A percentile compares a stretch with the other conserved stretches of the same genome.
These are phyloP conservation scores for Nicotiana obtusifolia DNA, from an alignment of 257 asterid species.

Conservation along the genomic window DNA sequence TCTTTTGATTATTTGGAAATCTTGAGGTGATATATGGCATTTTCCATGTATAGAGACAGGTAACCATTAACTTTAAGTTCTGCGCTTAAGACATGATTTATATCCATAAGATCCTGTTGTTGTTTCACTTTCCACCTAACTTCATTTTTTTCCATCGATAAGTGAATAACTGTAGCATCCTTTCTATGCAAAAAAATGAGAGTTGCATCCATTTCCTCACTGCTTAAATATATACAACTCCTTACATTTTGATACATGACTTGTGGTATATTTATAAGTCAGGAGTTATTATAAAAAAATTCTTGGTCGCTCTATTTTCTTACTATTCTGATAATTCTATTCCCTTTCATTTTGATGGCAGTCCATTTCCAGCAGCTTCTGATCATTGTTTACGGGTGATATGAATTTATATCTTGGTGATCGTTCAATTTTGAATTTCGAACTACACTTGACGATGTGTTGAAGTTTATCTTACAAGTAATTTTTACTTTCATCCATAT, in stretches of 20 bases:
- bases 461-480: no score
- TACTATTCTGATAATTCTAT: slow-evolving; percentile 9
- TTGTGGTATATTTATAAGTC: neutral
- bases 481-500: no score
- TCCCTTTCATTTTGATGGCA: slow-evolving; percentile 25
- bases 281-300: neutral
- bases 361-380: slow-evolving; percentile 86
- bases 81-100: neutral
- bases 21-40: slow-evolving; percentile 79
- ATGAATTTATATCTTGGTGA: no score
- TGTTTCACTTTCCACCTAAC: neutral
- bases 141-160: neutral
- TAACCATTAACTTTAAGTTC: slow-evolving; percentile 13
- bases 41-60: slow-evolving; percentile 94
- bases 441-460: no score
- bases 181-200: neutral
- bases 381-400: slow-evolving; percentile 20
- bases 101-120: neutral
- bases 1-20: slow-evolving; percentile 56
- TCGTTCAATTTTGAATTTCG: no score
- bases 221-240: no score
- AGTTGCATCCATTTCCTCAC: no score
- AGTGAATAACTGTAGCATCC: neutral
- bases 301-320: neutral
- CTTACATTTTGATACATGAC: neutral